phyloP scores from a whole-genome alignment of 306 rosid genomes.

The Casuarina glauca region DNA sequence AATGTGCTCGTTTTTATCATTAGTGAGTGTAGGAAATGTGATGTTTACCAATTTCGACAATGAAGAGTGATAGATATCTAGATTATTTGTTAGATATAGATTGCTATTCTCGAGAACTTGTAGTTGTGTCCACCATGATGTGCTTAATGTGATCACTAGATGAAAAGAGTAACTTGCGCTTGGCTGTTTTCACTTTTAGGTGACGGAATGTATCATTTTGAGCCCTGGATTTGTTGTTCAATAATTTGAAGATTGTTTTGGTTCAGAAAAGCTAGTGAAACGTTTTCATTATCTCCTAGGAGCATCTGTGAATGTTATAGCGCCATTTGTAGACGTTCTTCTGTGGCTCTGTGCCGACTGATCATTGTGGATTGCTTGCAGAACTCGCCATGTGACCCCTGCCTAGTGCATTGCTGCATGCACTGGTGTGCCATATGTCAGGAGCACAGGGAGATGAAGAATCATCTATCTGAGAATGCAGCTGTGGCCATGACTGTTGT shows the following conservation, averaged over 20 bases:
- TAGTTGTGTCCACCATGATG: not conserved
- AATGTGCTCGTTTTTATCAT: not conserved
- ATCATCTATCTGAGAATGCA: conserved; percentile 39
- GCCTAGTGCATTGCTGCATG: conserved; percentile 60
- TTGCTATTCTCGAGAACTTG: not conserved
- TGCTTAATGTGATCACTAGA: not conserved
- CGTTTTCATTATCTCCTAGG: not conserved
- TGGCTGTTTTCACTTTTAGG: not conserved
- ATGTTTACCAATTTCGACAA: not conserved
- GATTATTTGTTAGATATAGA: not conserved
- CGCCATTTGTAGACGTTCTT: not conserved
- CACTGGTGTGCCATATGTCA: conserved; percentile 64
- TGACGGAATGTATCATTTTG: not conserved
- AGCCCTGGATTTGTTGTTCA: not conserved
- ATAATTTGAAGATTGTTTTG: not conserved
- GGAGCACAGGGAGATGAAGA: conserved; percentile 58
- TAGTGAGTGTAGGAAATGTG: not conserved
- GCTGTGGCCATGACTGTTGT: conserved; percentile 32
- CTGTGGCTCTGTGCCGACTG: not conserved
- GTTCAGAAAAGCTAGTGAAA: not conserved
- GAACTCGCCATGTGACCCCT: conserved; percentile 64
- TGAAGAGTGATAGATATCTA: not conserved
- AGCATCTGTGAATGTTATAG: not conserved
- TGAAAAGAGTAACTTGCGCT: not conserved
- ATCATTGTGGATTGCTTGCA: conserved; percentile 21